These are phyloP conservation scores for Pleodorina starrii DNA, from an alignment of 139 green algal species.

Conservation along the genomic window DNA sequence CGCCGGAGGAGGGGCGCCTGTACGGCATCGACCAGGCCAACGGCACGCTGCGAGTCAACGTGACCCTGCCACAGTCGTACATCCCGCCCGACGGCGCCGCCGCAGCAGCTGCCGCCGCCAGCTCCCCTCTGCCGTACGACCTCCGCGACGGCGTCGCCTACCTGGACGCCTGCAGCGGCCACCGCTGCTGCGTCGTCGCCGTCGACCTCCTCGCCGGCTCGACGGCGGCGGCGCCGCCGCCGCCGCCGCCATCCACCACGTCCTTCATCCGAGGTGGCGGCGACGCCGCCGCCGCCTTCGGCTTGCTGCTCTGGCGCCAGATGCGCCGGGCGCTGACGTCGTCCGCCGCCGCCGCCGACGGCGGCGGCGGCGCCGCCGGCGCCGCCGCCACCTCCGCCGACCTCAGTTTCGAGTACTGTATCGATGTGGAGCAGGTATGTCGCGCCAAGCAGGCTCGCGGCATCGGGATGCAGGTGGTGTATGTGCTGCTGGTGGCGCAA, in stretches of 20 bases:
- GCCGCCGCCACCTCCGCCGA: background rate
- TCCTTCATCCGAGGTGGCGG: too few relatives aligned
- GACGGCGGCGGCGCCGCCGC: background rate
- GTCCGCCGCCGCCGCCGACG: background rate
- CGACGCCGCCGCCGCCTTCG: background rate
- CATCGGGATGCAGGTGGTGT: slow-evolving; percentile 12
- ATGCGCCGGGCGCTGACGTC: background rate
- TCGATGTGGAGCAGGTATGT: slow-evolving; percentile 28
- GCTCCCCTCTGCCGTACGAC: slow-evolving; percentile 10
- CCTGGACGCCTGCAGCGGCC: slow-evolving; percentile 33
- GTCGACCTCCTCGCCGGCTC: background rate
- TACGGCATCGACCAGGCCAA: slow-evolving; percentile 7
- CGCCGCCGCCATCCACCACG: too few relatives aligned
- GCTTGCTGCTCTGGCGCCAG: background rate
- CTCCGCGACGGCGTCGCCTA: slow-evolving; percentile 31
- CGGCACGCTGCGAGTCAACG: background rate
- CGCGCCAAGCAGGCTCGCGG: background rate
- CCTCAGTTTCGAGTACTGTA: slow-evolving; percentile 30
- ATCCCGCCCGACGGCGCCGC: background rate
- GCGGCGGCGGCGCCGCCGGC: background rate
- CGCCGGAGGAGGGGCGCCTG: background rate
- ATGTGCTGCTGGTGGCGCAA: slow-evolving; percentile 18
- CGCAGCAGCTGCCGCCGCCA: too few relatives aligned
- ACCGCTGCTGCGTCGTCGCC: slow-evolving; percentile 7
- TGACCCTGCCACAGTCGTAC: slow-evolving; percentile 1